Base-by-base conservation (phyloP, 768 basidiomycete species). In the Tulasnella sp. region DNA sequence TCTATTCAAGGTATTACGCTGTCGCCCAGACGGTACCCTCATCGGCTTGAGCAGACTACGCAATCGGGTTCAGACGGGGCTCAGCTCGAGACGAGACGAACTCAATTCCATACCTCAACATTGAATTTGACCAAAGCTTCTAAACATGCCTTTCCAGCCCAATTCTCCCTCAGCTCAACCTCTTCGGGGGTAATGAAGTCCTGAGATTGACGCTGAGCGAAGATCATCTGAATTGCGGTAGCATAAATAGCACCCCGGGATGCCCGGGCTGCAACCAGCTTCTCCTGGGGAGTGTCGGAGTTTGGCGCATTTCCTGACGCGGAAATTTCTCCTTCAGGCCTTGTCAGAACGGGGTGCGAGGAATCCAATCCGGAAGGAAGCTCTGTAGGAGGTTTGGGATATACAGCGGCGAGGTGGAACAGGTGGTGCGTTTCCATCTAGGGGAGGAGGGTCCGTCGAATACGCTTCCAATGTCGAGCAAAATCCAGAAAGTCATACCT, bases 351-450 rank as follows among this genome's bases (percentile, higher is more conserved):
- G 37, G 76, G 38, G 37, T 40, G 45, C 54, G 79, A 78, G n/a
- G 77, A 37, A n/a, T 77, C 71, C 37, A 76, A 75, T 11, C 77
- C 76, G 14, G 37, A 34, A 42, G 38, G 83, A 78, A 74, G 79
- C 79, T 49, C 39, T 42, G 71, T n/a, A 38, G 71, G 37, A 19
- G 40, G 71, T 45, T 31, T 40, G 85, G 75, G 87, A 83, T 25
- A 93, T 79, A 89, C 90, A 29, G 87, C 85, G 2, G 93, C 92
- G 17, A 94, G 87, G 82, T 94, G 93, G 80, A 90, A 88, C 69
- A 94, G 83, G 83, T 93, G 93, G 81, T 91, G 92, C 0, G 91
- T 93, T 81, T 93, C 92, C 93, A 94, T 94, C 93, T 94, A n/a
- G 25, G 67, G 22, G 25, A 22, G 3, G 1, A 42, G 34, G 39